Conservation (phyloP, 2,329 filamentous ascomycete species). For the Ceratocystis ficicola region DNA sequence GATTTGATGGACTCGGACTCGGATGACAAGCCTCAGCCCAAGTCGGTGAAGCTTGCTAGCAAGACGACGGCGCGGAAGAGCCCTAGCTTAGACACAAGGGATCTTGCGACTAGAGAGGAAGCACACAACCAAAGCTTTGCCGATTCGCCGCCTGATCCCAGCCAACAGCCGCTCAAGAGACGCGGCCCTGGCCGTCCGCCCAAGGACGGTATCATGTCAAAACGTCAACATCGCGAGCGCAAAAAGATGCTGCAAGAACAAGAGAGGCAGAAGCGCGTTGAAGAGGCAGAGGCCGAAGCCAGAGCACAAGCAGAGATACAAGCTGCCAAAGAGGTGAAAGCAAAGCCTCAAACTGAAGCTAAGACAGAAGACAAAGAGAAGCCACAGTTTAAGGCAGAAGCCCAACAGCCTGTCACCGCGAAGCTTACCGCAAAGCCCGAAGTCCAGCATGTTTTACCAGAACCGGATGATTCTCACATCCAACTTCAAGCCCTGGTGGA, state of each 20-base stretch:
- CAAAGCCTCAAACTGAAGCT: background rate
- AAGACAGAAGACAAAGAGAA: background rate
- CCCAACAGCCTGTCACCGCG: background rate
- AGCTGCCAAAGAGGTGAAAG: background rate
- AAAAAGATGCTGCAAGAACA: conserved; percentile 40
- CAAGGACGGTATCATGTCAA: conserved; percentile 74
- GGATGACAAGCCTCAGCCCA: conserved; percentile 17
- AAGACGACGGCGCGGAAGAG: conserved; percentile 13
- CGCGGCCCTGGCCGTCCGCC: conserved; percentile 70
- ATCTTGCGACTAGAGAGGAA: conserved; percentile 8
- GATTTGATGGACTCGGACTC: conserved; percentile 23
- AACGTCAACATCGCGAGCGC: conserved; percentile 54
- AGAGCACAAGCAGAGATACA: background rate
- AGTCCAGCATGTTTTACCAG: background rate
- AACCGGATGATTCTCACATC: conserved; percentile 17
- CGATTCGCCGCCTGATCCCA: conserved; percentile 24
- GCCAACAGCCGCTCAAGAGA: conserved; percentile 38
- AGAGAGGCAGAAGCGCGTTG: conserved; percentile 27
- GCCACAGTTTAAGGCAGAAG: background rate
- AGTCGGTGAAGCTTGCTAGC: conserved; percentile 14
- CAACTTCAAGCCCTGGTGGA: conserved; percentile 18
- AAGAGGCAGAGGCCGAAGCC: conserved; percentile 9
- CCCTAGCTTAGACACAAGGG: background rate
- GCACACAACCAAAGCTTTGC: conserved; percentile 28
- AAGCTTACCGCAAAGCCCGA: background rate